Evolutionary conservation across 192 early-diverging fungal species (phyloP).

Genomic region (Spinellus fusiger): DNA sequence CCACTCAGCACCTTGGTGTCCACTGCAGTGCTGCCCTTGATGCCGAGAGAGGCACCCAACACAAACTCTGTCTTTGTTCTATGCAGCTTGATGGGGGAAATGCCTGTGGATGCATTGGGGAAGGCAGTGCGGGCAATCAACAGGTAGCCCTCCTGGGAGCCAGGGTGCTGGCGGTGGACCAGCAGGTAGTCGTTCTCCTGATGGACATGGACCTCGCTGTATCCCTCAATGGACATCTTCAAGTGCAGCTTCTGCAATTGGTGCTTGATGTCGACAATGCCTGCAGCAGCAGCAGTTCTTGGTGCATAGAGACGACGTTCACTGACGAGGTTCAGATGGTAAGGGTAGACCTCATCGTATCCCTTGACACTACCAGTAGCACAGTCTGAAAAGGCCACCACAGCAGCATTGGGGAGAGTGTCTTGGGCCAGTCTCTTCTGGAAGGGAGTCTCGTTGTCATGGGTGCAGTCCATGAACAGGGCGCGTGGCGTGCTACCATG

Average conservation of each 20-base stretch:
- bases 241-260: constrained; percentile 72
- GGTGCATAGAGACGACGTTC: constrained; percentile 79
- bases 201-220: constrained; percentile 90
- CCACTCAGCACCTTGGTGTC: constrained; percentile 33
- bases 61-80: constrained; percentile 49
- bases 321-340: constrained; percentile 80
- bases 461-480: constrained; percentile 98
- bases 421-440: constrained; percentile 89
- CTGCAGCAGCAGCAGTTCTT: constrained; percentile 44
- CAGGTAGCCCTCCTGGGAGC: constrained; percentile 86
- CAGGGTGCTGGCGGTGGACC: constrained; percentile 88
- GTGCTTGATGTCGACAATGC: constrained; percentile 63
- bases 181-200: constrained; percentile 94
- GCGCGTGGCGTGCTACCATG: constrained; percentile 83
- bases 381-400: constrained; percentile 85
- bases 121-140: constrained; percentile 89
- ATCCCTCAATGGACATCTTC: constrained; percentile 80
- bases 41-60: constrained; percentile 50
- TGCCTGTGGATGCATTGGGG: constrained; percentile 32
- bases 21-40: constrained; percentile 29
- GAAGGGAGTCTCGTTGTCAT: constrained; percentile 95
- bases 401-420: constrained; percentile 85
- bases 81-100: constrained; percentile 56
- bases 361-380: constrained; percentile 96
- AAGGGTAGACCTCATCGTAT: constrained; percentile 92